phyloP scores from a whole-genome alignment of 208 protist genomes.

The Trypanosoma avium region DNA sequence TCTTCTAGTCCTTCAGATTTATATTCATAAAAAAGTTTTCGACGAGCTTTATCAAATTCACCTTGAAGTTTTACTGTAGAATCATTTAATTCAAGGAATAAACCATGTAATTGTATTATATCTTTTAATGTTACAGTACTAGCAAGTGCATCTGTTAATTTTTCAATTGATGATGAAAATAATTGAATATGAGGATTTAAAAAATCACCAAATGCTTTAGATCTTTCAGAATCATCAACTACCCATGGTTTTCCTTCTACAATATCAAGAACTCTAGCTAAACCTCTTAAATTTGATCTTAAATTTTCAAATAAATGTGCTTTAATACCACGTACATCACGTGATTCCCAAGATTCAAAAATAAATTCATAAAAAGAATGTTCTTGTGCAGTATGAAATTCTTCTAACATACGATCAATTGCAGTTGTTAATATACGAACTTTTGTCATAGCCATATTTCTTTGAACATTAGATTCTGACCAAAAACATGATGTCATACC shows the following conservation, averaged over 20 bases:
- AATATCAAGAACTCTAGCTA: slow-evolving; percentile 82
- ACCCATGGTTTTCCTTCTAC: slow-evolving; percentile 65
- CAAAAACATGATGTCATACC: slow-evolving; percentile 85
- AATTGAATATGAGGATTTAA: slow-evolving; percentile 58
- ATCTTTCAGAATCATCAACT: slow-evolving; percentile 74
- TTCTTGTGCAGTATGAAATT: slow-evolving; percentile 61
- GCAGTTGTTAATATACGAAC: slow-evolving; percentile 65
- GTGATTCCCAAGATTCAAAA: slow-evolving; percentile 67
- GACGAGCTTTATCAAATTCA: slow-evolving; percentile 60
- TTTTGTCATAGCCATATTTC: slow-evolving; percentile 87
- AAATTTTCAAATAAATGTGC: slow-evolving; percentile 61
- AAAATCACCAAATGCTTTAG: slow-evolving; percentile 57
- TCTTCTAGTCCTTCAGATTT: slow-evolving; percentile 68
- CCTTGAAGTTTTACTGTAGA: slow-evolving; percentile 56
- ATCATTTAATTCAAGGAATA: slow-evolving; percentile 51
- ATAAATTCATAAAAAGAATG: slow-evolving; percentile 84
- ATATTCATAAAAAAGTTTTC: slow-evolving; percentile 81
- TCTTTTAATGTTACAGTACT: slow-evolving; percentile 41
- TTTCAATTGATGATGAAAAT: slow-evolving; percentile 60
- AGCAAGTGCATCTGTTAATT: slow-evolving; percentile 58
- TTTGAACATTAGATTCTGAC: slow-evolving; percentile 78
- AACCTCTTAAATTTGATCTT: slow-evolving; percentile 76
- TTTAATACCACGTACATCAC: slow-evolving; percentile 68
- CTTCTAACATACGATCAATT: slow-evolving; percentile 59
- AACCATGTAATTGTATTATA: slow-evolving; percentile 34